Base-by-base conservation (phyloP, 2,329 filamentous ascomycete genomes). In the Colletotrichum sp. region DNA sequence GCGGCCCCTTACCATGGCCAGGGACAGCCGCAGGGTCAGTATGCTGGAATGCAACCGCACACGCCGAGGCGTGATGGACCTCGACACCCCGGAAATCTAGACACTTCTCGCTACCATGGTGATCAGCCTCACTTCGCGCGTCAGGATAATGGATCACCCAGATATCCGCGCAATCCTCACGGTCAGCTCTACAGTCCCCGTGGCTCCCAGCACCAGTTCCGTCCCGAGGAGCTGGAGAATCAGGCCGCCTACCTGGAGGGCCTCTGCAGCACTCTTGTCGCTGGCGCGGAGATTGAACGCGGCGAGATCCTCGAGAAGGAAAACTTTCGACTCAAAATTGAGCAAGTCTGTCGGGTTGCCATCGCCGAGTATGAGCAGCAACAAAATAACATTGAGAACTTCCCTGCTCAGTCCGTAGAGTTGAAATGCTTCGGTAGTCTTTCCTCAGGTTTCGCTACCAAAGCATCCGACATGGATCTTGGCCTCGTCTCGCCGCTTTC, bases 391-490 rank as follows among this genome's bases (percentile, higher is more conserved):
- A 78, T 85, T 6, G 75, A 77, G 0, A 85, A 89, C 10, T 92
- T 94, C 72, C 85, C 89, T 18, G 81, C 89, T 28, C 81, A 86
- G 12, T 90, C 90, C 68, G 90, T 96, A n/a, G 88, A 92, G 69
- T 87, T 98, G 16, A 92, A 92, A 79, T 95, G 93, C 80, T 98
- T 97, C 81, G 96, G 95, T 7, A 98, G 95, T 82, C 88, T 98
- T 63, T 91, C 92, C 24, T 96, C 95, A 15, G 96, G 96, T 0
- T 98, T 98, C 84, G 96, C 95, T 5, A 95, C 95, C 13, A 94
- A 94, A 80, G 92, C 92, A n/a, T 96, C 96, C 2, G 96, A 98
- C 81, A 95, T 98, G 93, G 96, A 98, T 83, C 90, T 98, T 34
- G 94, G 93, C 10, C 90, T 98, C 39, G 87, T 97, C 7, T 93